phyloP scores from a whole-genome alignment of 495 filamentous ascomycete genomes.

The Podospora didyma region DNA sequence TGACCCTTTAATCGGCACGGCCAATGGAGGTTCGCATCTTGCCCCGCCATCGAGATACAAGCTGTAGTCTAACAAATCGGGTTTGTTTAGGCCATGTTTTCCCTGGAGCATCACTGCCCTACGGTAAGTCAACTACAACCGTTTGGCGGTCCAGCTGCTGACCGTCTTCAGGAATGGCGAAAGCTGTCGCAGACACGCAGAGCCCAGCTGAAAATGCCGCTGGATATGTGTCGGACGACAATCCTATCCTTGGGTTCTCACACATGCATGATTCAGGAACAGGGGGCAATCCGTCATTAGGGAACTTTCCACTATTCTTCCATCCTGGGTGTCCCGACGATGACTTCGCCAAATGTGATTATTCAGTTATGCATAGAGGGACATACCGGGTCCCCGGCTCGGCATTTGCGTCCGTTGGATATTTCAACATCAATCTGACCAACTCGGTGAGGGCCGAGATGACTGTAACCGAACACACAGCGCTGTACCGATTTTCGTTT shows the following conservation, averaged over 20 bases:
- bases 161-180: constrained; percentile 54
- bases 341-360: constrained; percentile 58
- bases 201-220: constrained; percentile 60
- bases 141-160: constrained; percentile 4
- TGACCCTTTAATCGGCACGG: constrained; percentile 59
- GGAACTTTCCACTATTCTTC: constrained; percentile 72
- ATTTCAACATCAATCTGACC: constrained; percentile 60
- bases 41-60: background rate
- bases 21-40: constrained; percentile 48
- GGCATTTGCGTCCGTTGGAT: constrained; percentile 59
- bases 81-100: constrained; percentile 56
- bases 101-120: constrained; percentile 65
- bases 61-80: background rate
- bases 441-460: constrained; percentile 67
- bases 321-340: constrained; percentile 63
- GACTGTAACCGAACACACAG: constrained; percentile 61
- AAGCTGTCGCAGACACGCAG: constrained; percentile 58
- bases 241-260: constrained; percentile 49
- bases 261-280: constrained; percentile 64
- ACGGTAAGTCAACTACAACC: constrained; percentile 38
- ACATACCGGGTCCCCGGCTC: constrained; percentile 46
- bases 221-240: constrained; percentile 61
- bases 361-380: constrained; percentile 45
- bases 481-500: constrained; percentile 68
- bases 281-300: constrained; percentile 59